A percentile compares a stretch with the other conserved stretches of the same genome.
Evolutionary conservation across 2,329 filamentous ascomycete genomes (phyloP).

Genomic region (Capronia americana): DNA sequence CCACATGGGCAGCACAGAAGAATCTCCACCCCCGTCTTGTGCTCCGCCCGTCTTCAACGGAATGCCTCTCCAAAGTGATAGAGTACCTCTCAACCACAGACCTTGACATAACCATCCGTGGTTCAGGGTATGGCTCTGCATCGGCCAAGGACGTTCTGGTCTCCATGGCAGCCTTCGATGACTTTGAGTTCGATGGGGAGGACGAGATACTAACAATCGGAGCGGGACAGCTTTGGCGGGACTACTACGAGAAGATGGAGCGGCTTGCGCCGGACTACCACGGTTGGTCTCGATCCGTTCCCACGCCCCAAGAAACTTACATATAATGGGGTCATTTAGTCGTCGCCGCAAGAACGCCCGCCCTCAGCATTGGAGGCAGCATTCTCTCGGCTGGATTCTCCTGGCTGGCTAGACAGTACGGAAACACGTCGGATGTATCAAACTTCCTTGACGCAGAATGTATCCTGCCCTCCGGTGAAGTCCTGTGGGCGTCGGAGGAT

Average conservation of each 20-base stretch:
- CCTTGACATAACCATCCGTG: slow-evolving; percentile 48
- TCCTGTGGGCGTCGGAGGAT: slow-evolving; percentile 48
- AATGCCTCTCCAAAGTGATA: slow-evolving; percentile 43
- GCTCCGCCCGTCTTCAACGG: slow-evolving; percentile 43
- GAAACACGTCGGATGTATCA: slow-evolving; percentile 48
- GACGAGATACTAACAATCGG: slow-evolving; percentile 45
- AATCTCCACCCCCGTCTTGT: slow-evolving; percentile 46
- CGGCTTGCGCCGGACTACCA: slow-evolving; percentile 45
- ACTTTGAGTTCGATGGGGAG: slow-evolving; percentile 45
- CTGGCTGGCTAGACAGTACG: slow-evolving; percentile 49
- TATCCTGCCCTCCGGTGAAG: slow-evolving; percentile 46
- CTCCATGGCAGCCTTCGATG: slow-evolving; percentile 47
- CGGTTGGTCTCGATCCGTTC: slow-evolving; percentile 30
- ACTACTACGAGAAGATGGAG: slow-evolving; percentile 47
- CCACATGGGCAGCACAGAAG: slow-evolving; percentile 46
- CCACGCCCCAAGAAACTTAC: neutral
- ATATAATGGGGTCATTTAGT: slow-evolving; percentile 30
- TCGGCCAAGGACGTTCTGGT: slow-evolving; percentile 49
- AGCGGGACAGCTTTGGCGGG: slow-evolving; percentile 47
- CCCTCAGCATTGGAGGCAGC: slow-evolving; percentile 49
- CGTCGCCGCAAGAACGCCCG: slow-evolving; percentile 47
- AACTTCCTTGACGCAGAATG: slow-evolving; percentile 51
- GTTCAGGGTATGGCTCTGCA: slow-evolving; percentile 46
- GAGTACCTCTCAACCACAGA: slow-evolving; percentile 43
- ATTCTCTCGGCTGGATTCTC: slow-evolving; percentile 48